Percentiles rank a stretch among this genome's conserved stretches.
Evolutionary conservation across 1,284 basidiomycete genomes (phyloP).

Genomic region (Baeospora myosura): DNA sequence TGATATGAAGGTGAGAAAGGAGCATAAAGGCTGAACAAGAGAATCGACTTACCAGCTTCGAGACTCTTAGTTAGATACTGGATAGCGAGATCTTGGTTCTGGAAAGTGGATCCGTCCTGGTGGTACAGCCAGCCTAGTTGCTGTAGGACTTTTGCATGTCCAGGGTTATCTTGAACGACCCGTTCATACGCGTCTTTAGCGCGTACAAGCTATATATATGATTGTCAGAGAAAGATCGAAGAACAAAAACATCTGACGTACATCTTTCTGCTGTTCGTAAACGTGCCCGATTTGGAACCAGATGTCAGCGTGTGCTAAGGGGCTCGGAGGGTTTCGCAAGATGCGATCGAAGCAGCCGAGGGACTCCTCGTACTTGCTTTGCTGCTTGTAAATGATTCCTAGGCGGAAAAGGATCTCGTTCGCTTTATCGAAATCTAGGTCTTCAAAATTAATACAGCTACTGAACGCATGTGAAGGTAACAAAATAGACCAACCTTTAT

Average conservation of each 20-base stretch:
- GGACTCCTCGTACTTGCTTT: conserved; percentile 82
- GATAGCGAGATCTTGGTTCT: conserved; percentile 92
- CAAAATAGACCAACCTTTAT: conserved; percentile 61
- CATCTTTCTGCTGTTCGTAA: conserved; percentile 93
- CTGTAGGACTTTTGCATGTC: conserved; percentile 94
- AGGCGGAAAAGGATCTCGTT: conserved; percentile 98
- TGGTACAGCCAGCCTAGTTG: conserved; percentile 98
- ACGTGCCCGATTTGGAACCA: conserved; percentile 99
- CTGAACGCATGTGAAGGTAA: conserved; percentile 14
- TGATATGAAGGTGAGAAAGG: conserved; percentile 21
- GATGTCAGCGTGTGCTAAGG: conserved; percentile 94
- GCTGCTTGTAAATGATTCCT: conserved; percentile 99
- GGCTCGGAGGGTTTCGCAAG: conserved; percentile 89
- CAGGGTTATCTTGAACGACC: conserved; percentile 90
- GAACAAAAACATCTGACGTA: conserved; percentile 32
- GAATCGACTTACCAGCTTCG: conserved; percentile 66
- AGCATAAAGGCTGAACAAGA: conserved; percentile 4
- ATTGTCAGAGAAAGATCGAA: conserved; percentile 11
- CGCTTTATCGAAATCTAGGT: conserved; percentile 92
- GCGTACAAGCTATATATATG: conserved; percentile 59
- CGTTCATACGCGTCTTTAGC: conserved; percentile 96
- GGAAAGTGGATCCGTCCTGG: conserved; percentile 89
- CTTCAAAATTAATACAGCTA: conserved; percentile 30
- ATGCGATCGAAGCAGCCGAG: conserved; percentile 94
- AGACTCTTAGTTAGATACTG: conserved; percentile 91